phyloP scores from a whole-genome alignment of 2,329 filamentous ascomycete genomes.

The Monosporascus sp. region DNA sequence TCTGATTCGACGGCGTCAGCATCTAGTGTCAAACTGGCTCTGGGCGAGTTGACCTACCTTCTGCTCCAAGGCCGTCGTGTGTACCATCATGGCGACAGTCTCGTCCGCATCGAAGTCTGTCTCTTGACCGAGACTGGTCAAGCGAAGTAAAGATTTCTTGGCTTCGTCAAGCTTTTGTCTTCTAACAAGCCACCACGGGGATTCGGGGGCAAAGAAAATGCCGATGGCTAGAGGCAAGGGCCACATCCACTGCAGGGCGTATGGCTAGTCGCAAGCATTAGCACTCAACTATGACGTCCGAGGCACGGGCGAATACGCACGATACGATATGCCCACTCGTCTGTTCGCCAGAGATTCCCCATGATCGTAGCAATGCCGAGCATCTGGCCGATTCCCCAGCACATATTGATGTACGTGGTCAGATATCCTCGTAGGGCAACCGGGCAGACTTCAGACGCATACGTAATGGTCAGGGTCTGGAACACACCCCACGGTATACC shows the following conservation, averaged over 20 bases:
- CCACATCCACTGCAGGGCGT: constrained; percentile 75
- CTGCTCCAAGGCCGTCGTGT: constrained; percentile 77
- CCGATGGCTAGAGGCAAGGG: constrained; percentile 61
- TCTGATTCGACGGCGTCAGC: constrained; percentile 32
- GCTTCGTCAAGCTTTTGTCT: constrained; percentile 59
- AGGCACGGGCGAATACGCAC: constrained; percentile 8
- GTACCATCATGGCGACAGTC: constrained; percentile 87
- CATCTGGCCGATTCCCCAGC: constrained; percentile 71
- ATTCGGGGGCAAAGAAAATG: constrained; percentile 64
- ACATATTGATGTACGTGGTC: constrained; percentile 72
- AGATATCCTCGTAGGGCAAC: constrained; percentile 62
- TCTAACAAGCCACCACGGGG: constrained; percentile 72
- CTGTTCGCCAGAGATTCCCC: constrained; percentile 57
- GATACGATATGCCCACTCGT: constrained; percentile 62
- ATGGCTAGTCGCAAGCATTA: constrained; percentile 37
- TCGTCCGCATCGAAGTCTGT: constrained; percentile 76
- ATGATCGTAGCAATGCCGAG: constrained; percentile 70
- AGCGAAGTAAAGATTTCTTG: constrained; percentile 57
- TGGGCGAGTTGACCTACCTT: constrained; percentile 23
- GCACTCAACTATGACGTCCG: constrained; percentile 4
- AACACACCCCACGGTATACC: constrained; percentile 60
- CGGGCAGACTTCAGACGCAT: constrained; percentile 68
- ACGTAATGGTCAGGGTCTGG: constrained; percentile 55
- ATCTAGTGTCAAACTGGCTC: neutral
- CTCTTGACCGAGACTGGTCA: constrained; percentile 58